Conservation (phyloP, 495 filamentous ascomycete genomes). For the Penicillium fimorum region DNA sequence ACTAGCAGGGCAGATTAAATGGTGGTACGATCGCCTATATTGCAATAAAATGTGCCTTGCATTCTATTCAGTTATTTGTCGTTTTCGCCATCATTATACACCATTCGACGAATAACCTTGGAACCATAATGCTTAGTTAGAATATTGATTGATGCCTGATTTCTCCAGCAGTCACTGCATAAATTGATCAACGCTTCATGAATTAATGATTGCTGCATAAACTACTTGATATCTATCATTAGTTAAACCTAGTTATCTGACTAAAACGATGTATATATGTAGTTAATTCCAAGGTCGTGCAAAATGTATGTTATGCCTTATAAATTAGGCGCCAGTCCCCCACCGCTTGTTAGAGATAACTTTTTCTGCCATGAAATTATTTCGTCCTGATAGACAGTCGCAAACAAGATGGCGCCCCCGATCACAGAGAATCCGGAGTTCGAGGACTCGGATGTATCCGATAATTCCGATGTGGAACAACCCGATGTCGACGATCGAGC, state of each 20-base stretch:
- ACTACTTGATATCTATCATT: background rate
- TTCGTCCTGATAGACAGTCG: constrained; percentile 22
- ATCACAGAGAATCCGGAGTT: constrained; percentile 23
- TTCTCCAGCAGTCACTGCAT: background rate
- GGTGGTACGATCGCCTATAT: background rate
- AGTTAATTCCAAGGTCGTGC: background rate
- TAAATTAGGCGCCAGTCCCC: constrained; percentile 6
- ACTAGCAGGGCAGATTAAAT: constrained; percentile 24
- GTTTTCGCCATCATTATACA: background rate
- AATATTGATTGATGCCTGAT: background rate
- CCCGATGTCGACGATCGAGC: constrained; percentile 31
- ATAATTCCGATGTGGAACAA: constrained; percentile 26
- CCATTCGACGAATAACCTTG: background rate
- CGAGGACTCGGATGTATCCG: constrained; percentile 26
- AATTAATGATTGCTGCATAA: background rate
- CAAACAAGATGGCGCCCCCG: constrained; percentile 37
- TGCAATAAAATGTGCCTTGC: background rate
- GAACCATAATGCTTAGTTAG: no score
- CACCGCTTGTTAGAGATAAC: constrained; percentile 32
- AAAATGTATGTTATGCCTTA: background rate
- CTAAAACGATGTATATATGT: constrained; percentile 9
- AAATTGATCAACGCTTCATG: background rate
- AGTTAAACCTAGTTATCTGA: background rate
- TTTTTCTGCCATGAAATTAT: constrained; percentile 46
- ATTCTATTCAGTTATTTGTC: background rate